Conservation (phyloP, 2,329 filamentous ascomycete genomes). For the Corinectria fuckeliana region DNA sequence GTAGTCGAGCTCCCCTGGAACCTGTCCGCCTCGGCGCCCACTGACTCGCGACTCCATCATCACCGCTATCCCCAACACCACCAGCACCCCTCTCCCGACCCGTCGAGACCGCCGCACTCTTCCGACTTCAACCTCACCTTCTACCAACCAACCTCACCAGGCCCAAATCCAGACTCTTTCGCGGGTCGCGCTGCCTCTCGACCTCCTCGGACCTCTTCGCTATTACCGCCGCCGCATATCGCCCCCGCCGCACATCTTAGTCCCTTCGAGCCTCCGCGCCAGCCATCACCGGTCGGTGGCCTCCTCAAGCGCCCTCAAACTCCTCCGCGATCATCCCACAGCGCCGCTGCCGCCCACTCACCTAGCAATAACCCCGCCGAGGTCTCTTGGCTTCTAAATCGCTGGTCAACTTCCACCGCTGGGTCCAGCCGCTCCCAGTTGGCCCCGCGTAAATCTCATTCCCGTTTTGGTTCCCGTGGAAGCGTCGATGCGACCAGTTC, state of each 20-base stretch:
- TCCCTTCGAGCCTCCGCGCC: constrained; percentile 25
- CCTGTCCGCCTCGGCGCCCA: constrained; percentile 26
- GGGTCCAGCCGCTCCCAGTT: constrained; percentile 53
- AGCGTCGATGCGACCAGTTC: constrained; percentile 52
- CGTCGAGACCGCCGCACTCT: constrained; percentile 26
- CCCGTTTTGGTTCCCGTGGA: constrained; percentile 49
- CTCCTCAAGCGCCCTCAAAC: constrained; percentile 23
- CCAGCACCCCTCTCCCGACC: constrained; percentile 19
- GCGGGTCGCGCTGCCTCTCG: constrained; percentile 41
- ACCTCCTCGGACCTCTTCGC: constrained; percentile 52
- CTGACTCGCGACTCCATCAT: constrained; percentile 30
- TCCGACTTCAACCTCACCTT: constrained; percentile 20
- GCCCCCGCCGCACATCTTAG: constrained; percentile 31
- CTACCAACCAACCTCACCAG: constrained; percentile 18
- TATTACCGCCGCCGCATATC: constrained; percentile 49
- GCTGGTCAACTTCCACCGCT: constrained; percentile 62
- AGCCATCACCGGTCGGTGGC: constrained; percentile 26
- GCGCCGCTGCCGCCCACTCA: constrained; percentile 27
- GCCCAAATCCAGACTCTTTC: constrained; percentile 33
- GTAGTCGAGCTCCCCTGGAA: constrained; percentile 32
- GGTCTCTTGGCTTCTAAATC: constrained; percentile 55
- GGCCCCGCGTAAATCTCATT: constrained; percentile 41
- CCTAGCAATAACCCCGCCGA: constrained; percentile 47
- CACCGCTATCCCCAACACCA: constrained; percentile 5
- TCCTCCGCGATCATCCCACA: constrained; percentile 21